These are phyloP conservation scores for Bipolaris victoriae DNA, from an alignment of 2,329 filamentous ascomycete species.

Conservation along the genomic window DNA sequence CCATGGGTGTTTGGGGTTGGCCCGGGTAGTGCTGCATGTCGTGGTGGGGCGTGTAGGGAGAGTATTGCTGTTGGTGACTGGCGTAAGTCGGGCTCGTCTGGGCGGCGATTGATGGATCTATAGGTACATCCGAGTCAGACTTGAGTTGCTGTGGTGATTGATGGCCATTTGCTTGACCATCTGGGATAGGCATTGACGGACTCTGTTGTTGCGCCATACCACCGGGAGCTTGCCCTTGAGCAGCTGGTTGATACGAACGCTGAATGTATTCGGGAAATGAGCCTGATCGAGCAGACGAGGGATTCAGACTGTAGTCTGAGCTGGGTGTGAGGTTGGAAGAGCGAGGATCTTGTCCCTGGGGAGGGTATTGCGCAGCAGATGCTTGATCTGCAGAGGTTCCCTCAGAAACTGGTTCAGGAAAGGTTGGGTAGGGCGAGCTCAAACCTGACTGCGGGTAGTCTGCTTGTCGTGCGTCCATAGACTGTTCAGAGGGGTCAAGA, in stretches of 20 bases:
- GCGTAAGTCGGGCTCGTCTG: conserved; percentile 90
- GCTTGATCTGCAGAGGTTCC: conserved; percentile 84
- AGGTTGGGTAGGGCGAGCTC: conserved; percentile 61
- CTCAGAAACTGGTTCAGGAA: conserved; percentile 76
- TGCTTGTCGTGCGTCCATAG: conserved; percentile 62
- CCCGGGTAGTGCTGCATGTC: conserved; percentile 82
- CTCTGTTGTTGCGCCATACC: conserved; percentile 99
- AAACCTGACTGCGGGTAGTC: conserved; percentile 62
- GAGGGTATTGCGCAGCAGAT: conserved; percentile 86
- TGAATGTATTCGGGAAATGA: conserved; percentile 85
- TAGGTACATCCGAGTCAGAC: conserved; percentile 96
- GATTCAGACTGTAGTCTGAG: conserved; percentile 85
- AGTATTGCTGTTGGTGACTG: conserved; percentile 74
- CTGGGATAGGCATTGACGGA: conserved; percentile 90
- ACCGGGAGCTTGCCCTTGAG: conserved; percentile 75
- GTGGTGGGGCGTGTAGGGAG: conserved; percentile 82
- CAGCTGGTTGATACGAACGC: conserved; percentile 80
- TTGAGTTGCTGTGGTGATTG: conserved; percentile 71
- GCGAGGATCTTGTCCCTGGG: conserved; percentile 79
- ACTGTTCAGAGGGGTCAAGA: conserved; percentile 48
- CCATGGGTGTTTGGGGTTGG: conserved; percentile 63
- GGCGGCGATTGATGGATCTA: conserved; percentile 98
- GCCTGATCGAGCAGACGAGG: conserved; percentile 76
- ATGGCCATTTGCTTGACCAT: conserved; percentile 75
- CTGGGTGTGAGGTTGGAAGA: conserved; percentile 79